These are phyloP conservation scores for Talaromyces atroroseus DNA, from an alignment of 2,329 filamentous ascomycete genomes.

Conservation along the genomic window DNA sequence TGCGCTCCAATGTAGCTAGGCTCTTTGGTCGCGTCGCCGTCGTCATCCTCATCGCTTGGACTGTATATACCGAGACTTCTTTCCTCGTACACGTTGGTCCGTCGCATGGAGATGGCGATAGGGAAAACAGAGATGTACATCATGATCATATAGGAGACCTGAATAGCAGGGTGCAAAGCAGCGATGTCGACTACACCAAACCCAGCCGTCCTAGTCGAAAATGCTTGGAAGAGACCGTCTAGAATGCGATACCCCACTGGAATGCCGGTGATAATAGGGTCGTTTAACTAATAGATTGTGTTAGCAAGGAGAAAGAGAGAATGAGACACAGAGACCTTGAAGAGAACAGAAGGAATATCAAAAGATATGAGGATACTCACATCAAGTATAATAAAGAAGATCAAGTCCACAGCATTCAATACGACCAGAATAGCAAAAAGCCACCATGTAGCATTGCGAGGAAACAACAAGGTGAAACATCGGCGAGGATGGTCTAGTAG, in stretches of 20 bases:
- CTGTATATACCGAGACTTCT: slow-evolving; percentile 60
- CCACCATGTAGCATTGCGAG: slow-evolving; percentile 89
- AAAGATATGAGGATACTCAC: slow-evolving; percentile 53
- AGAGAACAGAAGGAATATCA: neutral
- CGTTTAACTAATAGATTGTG: slow-evolving; percentile 56
- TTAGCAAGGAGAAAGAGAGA: slow-evolving; percentile 13
- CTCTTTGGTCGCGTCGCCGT: slow-evolving; percentile 51
- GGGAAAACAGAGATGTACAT: slow-evolving; percentile 99
- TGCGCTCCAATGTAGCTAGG: slow-evolving; percentile 86
- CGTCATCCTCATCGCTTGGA: slow-evolving; percentile 57
- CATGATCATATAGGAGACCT: slow-evolving; percentile 94
- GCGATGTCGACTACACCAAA: slow-evolving; percentile 77
- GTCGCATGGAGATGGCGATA: slow-evolving; percentile 88
- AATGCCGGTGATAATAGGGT: slow-evolving; percentile 60
- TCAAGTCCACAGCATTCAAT: slow-evolving; percentile 76
- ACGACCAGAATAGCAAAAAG: slow-evolving; percentile 78
- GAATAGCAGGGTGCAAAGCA: slow-evolving; percentile 78
- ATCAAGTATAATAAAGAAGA: slow-evolving; percentile 91
- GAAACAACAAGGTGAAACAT: slow-evolving; percentile 93
- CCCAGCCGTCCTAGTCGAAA: slow-evolving; percentile 82
- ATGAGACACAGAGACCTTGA: neutral
- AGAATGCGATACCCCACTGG: slow-evolving; percentile 71
- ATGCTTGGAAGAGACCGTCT: slow-evolving; percentile 84
- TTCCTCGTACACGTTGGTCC: slow-evolving; percentile 96
- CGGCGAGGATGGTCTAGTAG: slow-evolving; percentile 89